Base-by-base conservation (phyloP, 2,329 filamentous ascomycete species). In the Paecilomyces sp. region DNA sequence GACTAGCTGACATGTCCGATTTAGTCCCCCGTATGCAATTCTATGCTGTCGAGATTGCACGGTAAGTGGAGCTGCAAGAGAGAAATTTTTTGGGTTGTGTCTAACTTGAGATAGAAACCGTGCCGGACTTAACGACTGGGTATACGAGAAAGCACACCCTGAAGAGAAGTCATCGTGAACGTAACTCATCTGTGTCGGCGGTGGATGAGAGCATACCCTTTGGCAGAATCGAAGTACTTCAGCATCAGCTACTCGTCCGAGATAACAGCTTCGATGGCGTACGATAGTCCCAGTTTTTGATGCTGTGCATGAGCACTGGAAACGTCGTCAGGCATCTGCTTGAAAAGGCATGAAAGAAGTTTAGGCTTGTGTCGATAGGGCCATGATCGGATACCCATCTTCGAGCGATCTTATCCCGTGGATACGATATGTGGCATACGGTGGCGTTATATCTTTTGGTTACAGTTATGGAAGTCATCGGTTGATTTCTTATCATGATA, bases 81-180 rank as follows among this genome's bases (percentile, higher is more conserved):
- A 31, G 28, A n/a, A 56, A 33, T 18, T 55, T 52, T 54, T 30
- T 1, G 51, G 1, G 25, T 12, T 18, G 47, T 56, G 59, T 25
- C 57, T 71, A 22, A 69, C 50, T 12, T 4, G 31, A 12, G 54
- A 7, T 51, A 87, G 87, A 67, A 99, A 99, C 78, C 88, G 88
- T 62, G 84, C 85, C 58, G 93, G 93, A 30, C 78, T 97, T 60
- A 99, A 99, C 71, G 94, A 99, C 76, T 99, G 94, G 94, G 86
- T 99, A 63, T 94, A 93, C 76, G 92, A 97, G 78, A 83, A 90
- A 74, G 85, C 88, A 1, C 86, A 93, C 69, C 81, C 83, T 59
- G 80, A 84, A 66, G 83, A 83, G 74, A 74, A 76, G 66, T 70
- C 70, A 63, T 71, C 72, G 62, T 59, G 41, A 41, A 61, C 57